Base-by-base conservation (phyloP, 345 rosid genomes). In the Populus euphratica region DNA sequence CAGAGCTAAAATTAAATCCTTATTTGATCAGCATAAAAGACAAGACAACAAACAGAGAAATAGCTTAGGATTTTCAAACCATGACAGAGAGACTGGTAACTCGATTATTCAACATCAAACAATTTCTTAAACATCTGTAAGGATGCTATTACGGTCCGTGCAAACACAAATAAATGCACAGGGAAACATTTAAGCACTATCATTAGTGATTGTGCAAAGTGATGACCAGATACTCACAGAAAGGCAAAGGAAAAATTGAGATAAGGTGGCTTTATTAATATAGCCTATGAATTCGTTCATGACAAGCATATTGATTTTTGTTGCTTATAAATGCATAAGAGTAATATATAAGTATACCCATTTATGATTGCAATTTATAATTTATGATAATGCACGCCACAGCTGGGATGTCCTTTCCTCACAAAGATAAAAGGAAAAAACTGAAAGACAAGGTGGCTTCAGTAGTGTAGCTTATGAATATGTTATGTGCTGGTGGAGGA, bases 211-310 rank as follows among this genome's bases (percentile, higher is more conserved):
- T 1, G 11, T 39, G 41, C 8, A 8, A 39, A 39, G 43, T 9
- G 43, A 39, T 8, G 11, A 2, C 11, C 43, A 39, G 10, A 39
- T 8, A 39, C 43, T 39, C 14, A 2, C 44, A 41, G 44, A 74
- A 65, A 80, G 78, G 70, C 83, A 67, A 76, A 27, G 78, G 70
- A 85, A 67, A 76, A 27, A 79, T 68, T 70, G 77, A 85, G 73
- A 75, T 77, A 36, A 81, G 43, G 74, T 70, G 83, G 81, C 83
- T 68, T 5, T 20, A 33, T 13, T 4, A 70, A 59, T 87, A 61
- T 86, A 85, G 89, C 91, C 87, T 86, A 86, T 83, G 88, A 82
- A 68, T 68, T 79, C 79, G 87, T 87, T 88, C 44, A 41, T 41
- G 44, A 41, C 44, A 41, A 41, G 44, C 44, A 41, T 41, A 41